Conservation (phyloP, 2,329 filamentous ascomycete genomes). For the Alternaria panax region DNA sequence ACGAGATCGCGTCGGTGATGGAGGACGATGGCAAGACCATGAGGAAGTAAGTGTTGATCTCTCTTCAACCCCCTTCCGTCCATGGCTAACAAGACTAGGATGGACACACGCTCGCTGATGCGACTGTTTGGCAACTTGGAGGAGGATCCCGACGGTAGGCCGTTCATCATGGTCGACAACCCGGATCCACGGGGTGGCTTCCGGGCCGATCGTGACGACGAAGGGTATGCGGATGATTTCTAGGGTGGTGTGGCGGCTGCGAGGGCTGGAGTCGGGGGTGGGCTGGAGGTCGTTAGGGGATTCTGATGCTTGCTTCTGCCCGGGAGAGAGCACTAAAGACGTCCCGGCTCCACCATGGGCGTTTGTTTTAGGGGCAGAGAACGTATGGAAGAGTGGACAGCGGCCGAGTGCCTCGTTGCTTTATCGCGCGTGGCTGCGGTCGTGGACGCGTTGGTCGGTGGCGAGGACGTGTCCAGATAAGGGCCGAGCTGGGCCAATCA, state of each 20-base stretch:
- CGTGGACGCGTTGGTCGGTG: conserved; percentile 5
- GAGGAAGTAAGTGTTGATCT: conserved; percentile 32
- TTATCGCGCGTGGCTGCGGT: conserved; percentile 3
- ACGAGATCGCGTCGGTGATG: conserved; percentile 53
- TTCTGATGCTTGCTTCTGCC: neutral
- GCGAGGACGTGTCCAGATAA: conserved; percentile 9
- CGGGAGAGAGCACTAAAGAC: neutral
- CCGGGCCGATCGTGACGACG: conserved; percentile 40
- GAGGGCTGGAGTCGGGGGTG: neutral
- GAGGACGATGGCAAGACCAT: conserved; percentile 50
- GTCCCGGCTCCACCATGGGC: neutral
- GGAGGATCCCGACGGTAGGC: conserved; percentile 49
- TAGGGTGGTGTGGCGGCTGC: conserved; percentile 8
- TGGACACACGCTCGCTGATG: conserved; percentile 53
- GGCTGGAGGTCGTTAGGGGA: neutral
- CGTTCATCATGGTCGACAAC: conserved; percentile 53
- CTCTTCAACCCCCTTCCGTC: neutral
- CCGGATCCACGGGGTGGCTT: conserved; percentile 40
- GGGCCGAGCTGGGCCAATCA: conserved; percentile 17
- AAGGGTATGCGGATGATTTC: conserved; percentile 42
- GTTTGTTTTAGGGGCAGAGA: neutral
- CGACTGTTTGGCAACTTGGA: conserved; percentile 56
- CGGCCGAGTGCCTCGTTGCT: neutral
- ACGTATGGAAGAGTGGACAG: neutral
- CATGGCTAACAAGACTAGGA: conserved; percentile 24